Evolutionary conservation across 2,329 filamentous ascomycete genomes (phyloP).

Genomic region (Colletotrichum liriopes): DNA sequence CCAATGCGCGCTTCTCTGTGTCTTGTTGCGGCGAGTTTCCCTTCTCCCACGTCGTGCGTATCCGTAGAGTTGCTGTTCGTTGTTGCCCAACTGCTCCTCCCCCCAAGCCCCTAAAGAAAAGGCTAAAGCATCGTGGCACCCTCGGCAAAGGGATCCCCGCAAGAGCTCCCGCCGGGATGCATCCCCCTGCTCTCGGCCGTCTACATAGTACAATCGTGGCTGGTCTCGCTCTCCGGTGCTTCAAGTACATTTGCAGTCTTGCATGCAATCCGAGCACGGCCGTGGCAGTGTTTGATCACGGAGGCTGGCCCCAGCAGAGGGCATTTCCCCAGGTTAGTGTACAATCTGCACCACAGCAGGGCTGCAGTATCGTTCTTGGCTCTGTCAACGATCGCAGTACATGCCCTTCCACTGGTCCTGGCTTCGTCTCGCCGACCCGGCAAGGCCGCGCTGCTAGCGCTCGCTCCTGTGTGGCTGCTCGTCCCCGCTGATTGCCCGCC

Average conservation of each 20-base stretch:
- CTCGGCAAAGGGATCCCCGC: constrained; percentile 23
- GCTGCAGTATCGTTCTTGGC: not conserved
- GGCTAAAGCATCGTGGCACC: constrained; percentile 13
- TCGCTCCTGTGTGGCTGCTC: not conserved
- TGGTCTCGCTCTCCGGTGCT: not conserved
- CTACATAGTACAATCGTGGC: no score
- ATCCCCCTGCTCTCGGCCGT: not conserved
- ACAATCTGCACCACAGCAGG: not conserved
- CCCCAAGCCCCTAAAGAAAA: constrained; percentile 1
- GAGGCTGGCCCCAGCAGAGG: not conserved
- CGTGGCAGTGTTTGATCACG: not conserved
- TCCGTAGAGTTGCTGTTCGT: no score
- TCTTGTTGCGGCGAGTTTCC: not conserved
- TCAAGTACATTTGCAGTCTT: not conserved
- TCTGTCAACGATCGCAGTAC: not conserved
- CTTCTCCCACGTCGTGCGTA: not conserved
- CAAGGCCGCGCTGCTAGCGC: not conserved
- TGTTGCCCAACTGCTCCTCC: not conserved
- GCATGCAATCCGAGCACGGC: not conserved
- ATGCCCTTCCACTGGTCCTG: not conserved
- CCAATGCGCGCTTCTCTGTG: no score
- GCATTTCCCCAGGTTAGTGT: no score
- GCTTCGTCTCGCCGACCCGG: not conserved
- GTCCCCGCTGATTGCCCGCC: constrained; percentile 7
- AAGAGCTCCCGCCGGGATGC: constrained; percentile 21